Evolutionary conservation across 2,329 filamentous ascomycete genomes (phyloP), one percentile per base, ranked within the genome.

Genomic region (Penicillium sp.): DNA sequence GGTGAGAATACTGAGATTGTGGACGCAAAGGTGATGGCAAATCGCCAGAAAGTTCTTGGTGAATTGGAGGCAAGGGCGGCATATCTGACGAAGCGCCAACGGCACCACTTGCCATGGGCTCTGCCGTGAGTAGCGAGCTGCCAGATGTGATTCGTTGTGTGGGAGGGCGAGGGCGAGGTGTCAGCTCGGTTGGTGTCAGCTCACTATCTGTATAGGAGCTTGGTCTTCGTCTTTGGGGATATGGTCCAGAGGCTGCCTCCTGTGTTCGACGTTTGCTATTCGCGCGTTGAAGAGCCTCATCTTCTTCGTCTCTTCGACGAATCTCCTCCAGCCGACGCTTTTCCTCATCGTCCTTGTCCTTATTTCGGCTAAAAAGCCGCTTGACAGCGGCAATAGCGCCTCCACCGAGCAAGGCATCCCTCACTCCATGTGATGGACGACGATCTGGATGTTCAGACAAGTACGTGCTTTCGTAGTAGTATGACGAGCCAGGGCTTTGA

Each of bases 331-430:
- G 78, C 24, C 81, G 79, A 45, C 81, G 77, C 55, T 80, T 70
- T 64, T 84, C 76, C 62, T 78, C 70, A 64, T 75, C 66, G 56
- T 80, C 74, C 63, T 75, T 64, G 57, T 74, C 63, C 55, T 81
- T 69, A 66, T 81, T 69, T 66, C 82, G 76, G 56, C 78, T 80
- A 65, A 86, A 76, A 64, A 81, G 80, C 69, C 79, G 84, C 38
- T 69, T 68, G 29, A 76, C 45, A 4, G 71, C 70, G 5, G 80
- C 79, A 41, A 90, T 70, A 73, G 84, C 86, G 7, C 85, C 86
- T 32, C 85, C 72, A 2, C 85, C 85, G 26, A 88, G 67, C 2
- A 83, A 75, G 7, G 79, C 82, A 43, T 84, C 81, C 24, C 75
- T 77, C n/a, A 76, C 67, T 1, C 75, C 75, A 52, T 78, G 76